Evolutionary conservation across 805 yeast genomes (phyloP), one percentile per base, ranked within the genome.

Genomic region (Starmerella tilneyi): DNA sequence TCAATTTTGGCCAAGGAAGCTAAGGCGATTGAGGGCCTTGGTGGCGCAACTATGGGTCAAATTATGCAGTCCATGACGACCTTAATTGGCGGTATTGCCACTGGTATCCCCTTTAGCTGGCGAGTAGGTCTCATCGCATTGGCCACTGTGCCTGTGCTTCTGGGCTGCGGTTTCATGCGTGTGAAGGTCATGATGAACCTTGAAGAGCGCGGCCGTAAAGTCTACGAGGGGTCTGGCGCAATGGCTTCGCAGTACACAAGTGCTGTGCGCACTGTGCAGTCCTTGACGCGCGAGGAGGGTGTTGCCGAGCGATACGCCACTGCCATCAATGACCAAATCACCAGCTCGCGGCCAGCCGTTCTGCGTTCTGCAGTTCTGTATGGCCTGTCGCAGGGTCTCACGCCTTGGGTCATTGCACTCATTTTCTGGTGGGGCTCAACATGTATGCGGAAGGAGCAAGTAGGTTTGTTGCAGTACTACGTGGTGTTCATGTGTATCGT

Each of bases 341-440:
- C 36, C n/a, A 42, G 44, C 30, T 62, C 67, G 2, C 52, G 63
- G 8, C 29, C 36, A 7, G 51, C 61, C 2, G 51, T 57, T 8
- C 9, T 53, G 15, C 47, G 55, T 12, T 63, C 71, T 5, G 64
- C 67, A 1, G 23, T 61, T n/a, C 46, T 65, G 34, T 67, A 57
- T 37, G 69, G 65, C 9, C 51, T 63, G 7, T 59, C 67, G 15
- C 69, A 67, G 50, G 69, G 69, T 8, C 47, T 63, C 23, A 56
- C 65, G 4, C 68, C 67, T 8, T 65, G 66, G 62, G 60, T 66
- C 20, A 54, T 63, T 47, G 71, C 66, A 2, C 58, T 67, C 5
- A 64, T 64, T 11, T 67, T 67, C 59, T 67, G 71, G 72, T 67
- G 65, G 53, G 71, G 72, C 4, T 52, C 68, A 9, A 62, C 63